These are phyloP conservation scores for Fraxinus velutina DNA, from an alignment of 305 asterid species.

Conservation along the genomic window DNA sequence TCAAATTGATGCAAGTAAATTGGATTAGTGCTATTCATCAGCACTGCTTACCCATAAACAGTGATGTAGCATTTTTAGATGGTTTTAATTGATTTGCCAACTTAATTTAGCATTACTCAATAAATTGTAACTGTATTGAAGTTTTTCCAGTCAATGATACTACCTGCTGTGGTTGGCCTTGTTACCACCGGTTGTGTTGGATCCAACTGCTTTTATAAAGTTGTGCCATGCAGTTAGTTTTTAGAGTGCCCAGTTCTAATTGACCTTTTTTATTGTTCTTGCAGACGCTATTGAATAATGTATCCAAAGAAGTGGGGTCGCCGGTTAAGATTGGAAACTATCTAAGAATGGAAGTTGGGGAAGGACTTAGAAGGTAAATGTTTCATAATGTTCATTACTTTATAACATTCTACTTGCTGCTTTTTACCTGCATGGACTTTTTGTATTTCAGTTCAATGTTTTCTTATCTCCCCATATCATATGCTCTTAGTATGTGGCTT, in stretches of 20 bases:
- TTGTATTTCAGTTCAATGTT: not conserved
- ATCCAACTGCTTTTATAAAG: conserved; percentile 7
- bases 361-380: conserved; percentile 70
- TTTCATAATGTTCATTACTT: not conserved
- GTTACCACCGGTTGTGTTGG: not conserved
- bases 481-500: not conserved
- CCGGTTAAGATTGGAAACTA: conserved; percentile 69
- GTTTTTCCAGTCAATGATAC: not conserved
- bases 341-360: conserved; percentile 90
- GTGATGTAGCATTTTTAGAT: not conserved
- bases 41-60: not conserved
- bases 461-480: not conserved
- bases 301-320: conserved; percentile 84
- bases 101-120: not conserved
- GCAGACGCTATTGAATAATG: conserved; percentile 67
- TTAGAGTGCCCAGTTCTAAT: not conserved
- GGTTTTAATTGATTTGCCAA: not conserved
- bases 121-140: not conserved
- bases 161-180: not conserved
- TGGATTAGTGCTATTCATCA: not conserved
- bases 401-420: not conserved
- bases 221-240: not conserved
- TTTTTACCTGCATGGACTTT: not conserved
- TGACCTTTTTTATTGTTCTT: conserved; percentile 23
- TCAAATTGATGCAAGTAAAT: not conserved